Percentiles rank a stretch among this genome's conserved stretches.
Evolutionary conservation across 106 monocot genomes (phyloP).

Genomic region (Platanthera zijinensis): DNA sequence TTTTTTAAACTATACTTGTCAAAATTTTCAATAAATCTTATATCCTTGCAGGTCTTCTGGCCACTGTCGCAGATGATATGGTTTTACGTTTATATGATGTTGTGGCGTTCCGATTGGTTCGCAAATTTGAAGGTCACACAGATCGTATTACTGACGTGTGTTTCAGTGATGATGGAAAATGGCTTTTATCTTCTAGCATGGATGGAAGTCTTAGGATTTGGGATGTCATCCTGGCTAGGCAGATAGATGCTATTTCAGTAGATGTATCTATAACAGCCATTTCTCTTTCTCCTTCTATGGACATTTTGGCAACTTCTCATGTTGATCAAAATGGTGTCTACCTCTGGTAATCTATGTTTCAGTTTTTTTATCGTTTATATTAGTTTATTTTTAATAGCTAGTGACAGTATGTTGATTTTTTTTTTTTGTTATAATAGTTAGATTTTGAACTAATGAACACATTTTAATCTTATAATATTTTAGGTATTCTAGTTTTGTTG

Average conservation of each 20-base stretch:
- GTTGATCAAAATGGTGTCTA: slow-evolving; percentile 98
- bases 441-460: too few species aligned
- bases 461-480: too few species aligned
- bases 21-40: neutral
- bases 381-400: neutral
- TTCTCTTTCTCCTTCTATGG: slow-evolving; percentile 88
- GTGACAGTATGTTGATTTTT: too few species aligned
- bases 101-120: slow-evolving; percentile 62
- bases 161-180: slow-evolving; percentile 99
- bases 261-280: slow-evolving; percentile 79
- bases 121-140: slow-evolving; percentile 84
- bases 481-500: too few species aligned
- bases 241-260: slow-evolving; percentile 86
- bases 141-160: slow-evolving; percentile 90
- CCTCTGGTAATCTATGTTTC: slow-evolving; percentile 58
- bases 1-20: neutral
- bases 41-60: slow-evolving; percentile 69
- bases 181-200: slow-evolving; percentile 95
- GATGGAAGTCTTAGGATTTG: slow-evolving; percentile 96
- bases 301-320: slow-evolving; percentile 92
- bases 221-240: slow-evolving; percentile 93
- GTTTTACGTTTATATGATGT: slow-evolving; percentile 75
- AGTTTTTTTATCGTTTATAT: slow-evolving; percentile 1
- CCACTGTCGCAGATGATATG: slow-evolving; percentile 79
- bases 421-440: too few species aligned